Conservation (phyloP, 2,329 filamentous ascomycete genomes). For the Berkeleyomyces basicola region DNA sequence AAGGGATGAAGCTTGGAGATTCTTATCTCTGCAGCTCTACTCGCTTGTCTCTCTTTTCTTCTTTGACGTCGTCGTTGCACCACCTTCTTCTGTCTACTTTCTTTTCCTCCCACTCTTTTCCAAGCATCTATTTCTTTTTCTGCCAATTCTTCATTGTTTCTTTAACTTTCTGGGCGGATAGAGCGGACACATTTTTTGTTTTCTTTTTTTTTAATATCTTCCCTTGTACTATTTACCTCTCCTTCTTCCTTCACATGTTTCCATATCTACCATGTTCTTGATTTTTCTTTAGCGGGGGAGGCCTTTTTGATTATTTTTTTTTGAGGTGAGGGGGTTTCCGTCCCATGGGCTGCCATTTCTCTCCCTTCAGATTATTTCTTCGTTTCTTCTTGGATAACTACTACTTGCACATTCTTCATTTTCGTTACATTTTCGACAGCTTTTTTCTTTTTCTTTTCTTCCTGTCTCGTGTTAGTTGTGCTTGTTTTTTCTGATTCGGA, state of each 20-base stretch:
- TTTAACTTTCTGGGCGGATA: neutral
- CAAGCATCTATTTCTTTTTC: neutral
- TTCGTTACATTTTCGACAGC: neutral
- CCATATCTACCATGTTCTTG: neutral
- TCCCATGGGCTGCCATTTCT: neutral
- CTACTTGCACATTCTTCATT: neutral
- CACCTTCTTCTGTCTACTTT: neutral
- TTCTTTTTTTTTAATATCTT: neutral
- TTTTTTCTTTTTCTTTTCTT: slow-evolving; percentile 1
- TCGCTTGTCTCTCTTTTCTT: neutral
- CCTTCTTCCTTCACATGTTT: neutral
- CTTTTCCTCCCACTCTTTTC: neutral
- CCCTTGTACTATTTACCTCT: neutral
- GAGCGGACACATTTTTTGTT: neutral
- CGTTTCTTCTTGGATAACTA: slow-evolving; percentile 6
- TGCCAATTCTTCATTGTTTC: neutral
- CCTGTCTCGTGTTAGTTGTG: neutral
- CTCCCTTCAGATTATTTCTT: neutral
- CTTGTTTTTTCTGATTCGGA: slow-evolving; percentile 3
- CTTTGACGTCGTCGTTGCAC: neutral
- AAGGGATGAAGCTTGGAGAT: too few relatives aligned
- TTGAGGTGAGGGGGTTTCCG: slow-evolving; percentile 8
- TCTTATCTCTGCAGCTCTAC: too few relatives aligned
- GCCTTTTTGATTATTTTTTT: neutral
- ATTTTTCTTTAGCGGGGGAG: neutral